Evolutionary conservation across 73 alveolate species (phyloP).

Genomic region (Paramecium tetraurelia): DNA sequence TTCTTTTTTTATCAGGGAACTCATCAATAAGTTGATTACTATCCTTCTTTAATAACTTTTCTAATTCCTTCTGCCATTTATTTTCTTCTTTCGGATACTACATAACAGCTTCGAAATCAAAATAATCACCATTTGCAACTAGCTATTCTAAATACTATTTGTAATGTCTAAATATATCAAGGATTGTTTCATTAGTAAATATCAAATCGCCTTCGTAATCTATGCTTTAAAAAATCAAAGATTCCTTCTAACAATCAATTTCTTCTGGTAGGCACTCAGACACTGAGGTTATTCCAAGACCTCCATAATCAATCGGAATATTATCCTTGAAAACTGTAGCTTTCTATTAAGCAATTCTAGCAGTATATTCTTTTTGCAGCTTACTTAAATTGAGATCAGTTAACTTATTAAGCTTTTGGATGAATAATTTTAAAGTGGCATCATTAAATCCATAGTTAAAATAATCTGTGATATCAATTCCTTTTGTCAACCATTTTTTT

Average conservation of each 20-base stretch:
- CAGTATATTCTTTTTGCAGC: not conserved
- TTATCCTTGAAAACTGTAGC: not conserved
- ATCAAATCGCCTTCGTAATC: not conserved
- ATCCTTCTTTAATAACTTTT: not conserved
- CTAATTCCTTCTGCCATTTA: not conserved
- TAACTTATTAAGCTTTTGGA: not conserved
- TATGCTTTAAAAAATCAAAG: not conserved
- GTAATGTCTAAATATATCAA: not conserved
- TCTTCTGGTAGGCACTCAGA: not conserved
- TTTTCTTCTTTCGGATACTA: not conserved
- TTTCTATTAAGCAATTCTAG: not conserved
- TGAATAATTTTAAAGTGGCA: slow-evolving; percentile 15
- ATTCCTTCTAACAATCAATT: not conserved
- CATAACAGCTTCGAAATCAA: not conserved
- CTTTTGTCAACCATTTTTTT: slow-evolving; percentile 4
- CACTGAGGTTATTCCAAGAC: not conserved
- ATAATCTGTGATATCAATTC: slow-evolving; percentile 40
- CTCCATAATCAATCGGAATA: slow-evolving; percentile 44
- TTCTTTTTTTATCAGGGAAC: not conserved
- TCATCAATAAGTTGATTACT: not conserved
- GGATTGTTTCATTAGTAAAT: not conserved
- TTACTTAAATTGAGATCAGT: slow-evolving; percentile 22
- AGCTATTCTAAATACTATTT: not conserved
- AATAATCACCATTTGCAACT: not conserved
- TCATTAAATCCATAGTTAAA: slow-evolving; percentile 48